Conservation (phyloP, 2,329 filamentous ascomycete species). For the Beauveria rudraprayagi region DNA sequence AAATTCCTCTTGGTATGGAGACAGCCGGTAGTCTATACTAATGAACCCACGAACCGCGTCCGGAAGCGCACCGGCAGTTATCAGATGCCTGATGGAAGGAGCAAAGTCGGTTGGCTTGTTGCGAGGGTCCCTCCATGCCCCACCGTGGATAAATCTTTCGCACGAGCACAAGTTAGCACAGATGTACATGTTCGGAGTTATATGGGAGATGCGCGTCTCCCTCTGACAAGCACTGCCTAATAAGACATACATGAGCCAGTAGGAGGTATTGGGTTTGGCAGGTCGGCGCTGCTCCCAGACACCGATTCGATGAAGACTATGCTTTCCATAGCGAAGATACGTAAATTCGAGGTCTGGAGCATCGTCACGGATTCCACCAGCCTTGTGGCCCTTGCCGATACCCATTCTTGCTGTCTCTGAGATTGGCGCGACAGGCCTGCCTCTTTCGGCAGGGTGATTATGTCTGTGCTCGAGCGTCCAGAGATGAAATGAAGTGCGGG, state of each 20-base stretch:
- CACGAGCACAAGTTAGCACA: slow-evolving; percentile 11
- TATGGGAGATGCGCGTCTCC: not conserved
- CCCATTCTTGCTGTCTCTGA: not conserved
- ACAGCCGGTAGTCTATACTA: slow-evolving; percentile 56
- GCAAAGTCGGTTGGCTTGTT: slow-evolving; percentile 38
- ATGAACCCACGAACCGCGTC: slow-evolving; percentile 50
- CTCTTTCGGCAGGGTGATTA: not conserved
- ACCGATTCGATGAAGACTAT: slow-evolving; percentile 37
- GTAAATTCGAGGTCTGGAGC: slow-evolving; percentile 19
- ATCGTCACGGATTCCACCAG: slow-evolving; percentile 7
- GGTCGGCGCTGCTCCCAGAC: slow-evolving; percentile 31
- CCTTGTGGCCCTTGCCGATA: slow-evolving; percentile 9
- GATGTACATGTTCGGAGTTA: not conserved
- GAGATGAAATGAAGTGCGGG: not conserved
- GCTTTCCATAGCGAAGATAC: slow-evolving; percentile 30
- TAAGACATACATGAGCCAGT: slow-evolving; percentile 30
- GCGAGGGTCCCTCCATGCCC: slow-evolving; percentile 54
- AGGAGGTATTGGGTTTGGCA: slow-evolving; percentile 15
- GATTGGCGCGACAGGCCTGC: not conserved
- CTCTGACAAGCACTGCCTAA: not conserved
- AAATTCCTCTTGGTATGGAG: slow-evolving; percentile 23
- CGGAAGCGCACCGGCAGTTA: slow-evolving; percentile 20
- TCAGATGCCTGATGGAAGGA: slow-evolving; percentile 35
- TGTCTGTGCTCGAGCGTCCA: not conserved
- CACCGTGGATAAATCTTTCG: slow-evolving; percentile 50